Conservation (phyloP, 352 stramenopile genomes). For the Pythium apleroticum region DNA sequence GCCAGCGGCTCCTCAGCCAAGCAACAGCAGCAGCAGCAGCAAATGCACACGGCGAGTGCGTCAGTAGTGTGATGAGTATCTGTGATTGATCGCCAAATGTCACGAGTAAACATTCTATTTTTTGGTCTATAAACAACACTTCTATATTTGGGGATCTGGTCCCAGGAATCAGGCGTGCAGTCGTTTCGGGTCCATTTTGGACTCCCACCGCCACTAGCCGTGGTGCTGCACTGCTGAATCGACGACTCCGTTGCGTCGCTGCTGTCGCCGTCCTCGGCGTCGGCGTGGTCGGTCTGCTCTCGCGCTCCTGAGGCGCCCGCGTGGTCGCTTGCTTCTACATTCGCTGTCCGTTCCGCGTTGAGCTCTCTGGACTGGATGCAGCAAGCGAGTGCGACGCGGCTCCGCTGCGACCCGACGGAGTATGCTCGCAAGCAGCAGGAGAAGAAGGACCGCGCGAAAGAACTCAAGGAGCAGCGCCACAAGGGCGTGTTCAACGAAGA, state of each 20-base stretch:
- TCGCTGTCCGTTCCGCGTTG: not conserved
- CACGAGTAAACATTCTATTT: conserved; percentile 9
- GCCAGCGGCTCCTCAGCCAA: too few species aligned
- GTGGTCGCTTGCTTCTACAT: not conserved
- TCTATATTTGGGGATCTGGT: not conserved
- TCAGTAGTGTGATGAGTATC: too few species aligned
- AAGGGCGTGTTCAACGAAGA: conserved; percentile 71
- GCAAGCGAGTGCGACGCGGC: conserved; percentile 42
- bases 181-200: too few species aligned
- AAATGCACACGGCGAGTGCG: too few species aligned
- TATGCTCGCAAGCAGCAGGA: conserved; percentile 80
- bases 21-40: too few species aligned
- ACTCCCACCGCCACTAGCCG: not conserved
- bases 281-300: not conserved
- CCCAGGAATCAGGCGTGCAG: not conserved
- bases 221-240: not conserved
- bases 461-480: conserved; percentile 67
- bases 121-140: not conserved
- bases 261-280: not conserved
- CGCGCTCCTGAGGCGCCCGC: not conserved
- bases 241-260: not conserved
- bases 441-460: conserved; percentile 72
- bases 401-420: conserved; percentile 77
- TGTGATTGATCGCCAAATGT: too few species aligned
- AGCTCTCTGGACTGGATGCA: conserved; percentile 31